phyloP scores from a whole-genome alignment of 2,329 filamentous ascomycete species.

The Cadophora sp. region DNA sequence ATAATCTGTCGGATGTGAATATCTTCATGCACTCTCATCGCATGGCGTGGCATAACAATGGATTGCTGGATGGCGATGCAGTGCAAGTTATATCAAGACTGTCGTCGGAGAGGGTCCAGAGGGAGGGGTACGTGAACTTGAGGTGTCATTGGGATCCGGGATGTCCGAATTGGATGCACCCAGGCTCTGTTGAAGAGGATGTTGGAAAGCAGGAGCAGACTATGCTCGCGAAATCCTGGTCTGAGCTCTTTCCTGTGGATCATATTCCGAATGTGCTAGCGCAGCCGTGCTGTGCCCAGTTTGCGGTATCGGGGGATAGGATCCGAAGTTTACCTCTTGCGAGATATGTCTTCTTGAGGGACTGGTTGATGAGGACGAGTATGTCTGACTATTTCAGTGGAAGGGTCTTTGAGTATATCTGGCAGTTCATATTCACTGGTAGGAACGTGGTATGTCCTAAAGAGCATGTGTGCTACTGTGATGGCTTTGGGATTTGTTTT shows the following conservation, averaged over 20 bases:
- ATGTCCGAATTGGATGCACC: constrained; percentile 57
- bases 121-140: constrained; percentile 65
- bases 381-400: constrained; percentile 62
- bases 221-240: constrained; percentile 52
- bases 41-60: constrained; percentile 48
- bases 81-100: constrained; percentile 45
- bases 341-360: constrained; percentile 62
- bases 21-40: constrained; percentile 54
- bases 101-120: constrained; percentile 49
- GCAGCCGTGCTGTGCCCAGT: constrained; percentile 68
- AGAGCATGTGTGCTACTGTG: constrained; percentile 44
- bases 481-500: constrained; percentile 45
- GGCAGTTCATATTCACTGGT: constrained; percentile 69
- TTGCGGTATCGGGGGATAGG: constrained; percentile 62
- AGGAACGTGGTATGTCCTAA: constrained; percentile 43
- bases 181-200: constrained; percentile 47
- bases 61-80: constrained; percentile 37
- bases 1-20: constrained; percentile 51
- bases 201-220: constrained; percentile 50
- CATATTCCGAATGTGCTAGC: constrained; percentile 56
- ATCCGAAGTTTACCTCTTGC: constrained; percentile 55
- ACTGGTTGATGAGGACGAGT: constrained; percentile 65
- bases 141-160: constrained; percentile 65
- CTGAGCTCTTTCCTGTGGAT: constrained; percentile 37
- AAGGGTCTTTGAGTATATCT: constrained; percentile 68